Base-by-base conservation (phyloP, 306 rosid species). In the Trifolium dubium region DNA sequence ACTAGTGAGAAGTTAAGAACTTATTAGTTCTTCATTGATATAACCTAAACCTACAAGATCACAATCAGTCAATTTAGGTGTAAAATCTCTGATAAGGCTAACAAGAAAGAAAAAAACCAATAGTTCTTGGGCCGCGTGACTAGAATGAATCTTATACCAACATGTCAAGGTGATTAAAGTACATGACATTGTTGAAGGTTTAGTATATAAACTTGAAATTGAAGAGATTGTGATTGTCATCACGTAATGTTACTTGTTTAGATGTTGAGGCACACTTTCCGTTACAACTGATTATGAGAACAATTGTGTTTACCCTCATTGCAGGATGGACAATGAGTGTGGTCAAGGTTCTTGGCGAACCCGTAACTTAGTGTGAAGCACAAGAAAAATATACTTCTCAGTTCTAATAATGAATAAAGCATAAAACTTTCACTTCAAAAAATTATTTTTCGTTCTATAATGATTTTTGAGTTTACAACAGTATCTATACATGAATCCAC, bases 401-500 rank as follows among this genome's bases (percentile, higher is more conserved):
- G 4, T 30, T 30, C 39, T 31, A 30, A 31, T 30, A 59, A 60
- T 31, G 23, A 60, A 60, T 23, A 60, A 60, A 31, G 65, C 39
- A 60, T 31, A 60, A 31, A 3, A 32, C 23, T 31, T 32, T 60
- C 6, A 31, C 34, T 14, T 60, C 5, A 31, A 60, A 60, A 54
- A 3, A 14, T 13, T 31, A 9, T 11, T 28, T 55, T 56, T 37
- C 49, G 17, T 63, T 63, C 29, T 63, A 37, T 39, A 41, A 65
- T 65, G 35, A 41, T 19, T 62, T 62, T 34, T 63, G 17, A 65
- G 53, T 65, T 65, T 65, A 65, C 70, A 19, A 10, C 70, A 19
- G 70, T 65, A 40, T 65, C 49, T 65, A 65, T 65, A 39, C 70
- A 18, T 65, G 70, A 64, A 64, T 14, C 69, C 34, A 17, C 53